Conservation (phyloP, 192 early-diverging fungal genomes). For the Backusella sp. region DNA sequence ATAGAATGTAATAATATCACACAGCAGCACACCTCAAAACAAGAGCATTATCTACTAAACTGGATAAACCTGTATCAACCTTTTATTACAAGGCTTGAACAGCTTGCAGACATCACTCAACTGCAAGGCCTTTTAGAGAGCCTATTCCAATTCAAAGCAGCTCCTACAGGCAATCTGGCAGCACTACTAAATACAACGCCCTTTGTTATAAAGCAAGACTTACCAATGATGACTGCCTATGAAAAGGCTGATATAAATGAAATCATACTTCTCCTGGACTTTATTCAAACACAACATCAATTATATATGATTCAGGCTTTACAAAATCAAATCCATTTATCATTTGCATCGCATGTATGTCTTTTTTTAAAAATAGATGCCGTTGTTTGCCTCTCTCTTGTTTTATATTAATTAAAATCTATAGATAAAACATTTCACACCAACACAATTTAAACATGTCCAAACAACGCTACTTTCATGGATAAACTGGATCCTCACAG, state of each 20-base stretch:
- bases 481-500: neutral
- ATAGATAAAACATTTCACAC: neutral
- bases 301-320: neutral
- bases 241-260: neutral
- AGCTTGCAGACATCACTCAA: neutral
- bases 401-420: neutral
- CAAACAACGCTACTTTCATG: neutral
- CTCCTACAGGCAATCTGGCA: neutral
- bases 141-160: neutral
- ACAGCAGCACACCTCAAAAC: neutral
- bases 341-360: slow-evolving; percentile 2
- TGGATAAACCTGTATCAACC: neutral
- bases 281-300: slow-evolving; percentile 12
- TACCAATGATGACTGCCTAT: neutral
- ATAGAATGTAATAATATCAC: neutral
- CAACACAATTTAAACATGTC: neutral
- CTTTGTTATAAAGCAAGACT: neutral
- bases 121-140: neutral
- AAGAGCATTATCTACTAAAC: neutral
- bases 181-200: neutral
- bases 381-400: neutral
- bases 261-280: neutral
- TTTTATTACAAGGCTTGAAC: neutral
- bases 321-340: neutral
- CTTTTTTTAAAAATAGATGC: neutral